These are phyloP conservation scores for Cucumis sativus DNA, from an alignment of 306 rosid genomes.

Conservation along the genomic window DNA sequence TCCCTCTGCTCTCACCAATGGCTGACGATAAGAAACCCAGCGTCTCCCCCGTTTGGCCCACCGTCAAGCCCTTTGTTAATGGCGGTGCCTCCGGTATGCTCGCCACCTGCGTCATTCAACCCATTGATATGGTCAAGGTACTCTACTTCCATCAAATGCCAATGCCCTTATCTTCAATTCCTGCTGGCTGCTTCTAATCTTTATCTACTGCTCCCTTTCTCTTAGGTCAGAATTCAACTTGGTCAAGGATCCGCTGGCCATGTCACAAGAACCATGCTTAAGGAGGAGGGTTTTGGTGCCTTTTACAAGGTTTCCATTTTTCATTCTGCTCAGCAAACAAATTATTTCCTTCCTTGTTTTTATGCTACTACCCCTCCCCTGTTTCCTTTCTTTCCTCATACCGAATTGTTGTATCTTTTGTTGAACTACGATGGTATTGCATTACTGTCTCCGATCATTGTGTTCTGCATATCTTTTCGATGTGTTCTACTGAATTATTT, in stretches of 20 bases:
- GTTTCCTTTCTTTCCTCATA: neutral
- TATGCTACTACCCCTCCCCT: no score
- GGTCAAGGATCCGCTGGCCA: slow-evolving; percentile 86
- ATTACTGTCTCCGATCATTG: neutral
- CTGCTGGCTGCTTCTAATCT: neutral
- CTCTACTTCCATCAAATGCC: neutral
- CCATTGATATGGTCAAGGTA: slow-evolving; percentile 95
- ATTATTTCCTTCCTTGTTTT: neutral
- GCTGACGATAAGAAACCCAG: slow-evolving; percentile 67
- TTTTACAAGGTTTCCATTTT: slow-evolving; percentile 58
- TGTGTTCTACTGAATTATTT: neutral
- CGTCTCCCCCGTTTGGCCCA: slow-evolving; percentile 51
- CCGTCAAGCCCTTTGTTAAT: slow-evolving; percentile 82
- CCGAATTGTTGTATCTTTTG: neutral
- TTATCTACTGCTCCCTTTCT: slow-evolving; percentile 1
- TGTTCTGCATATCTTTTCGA: neutral
- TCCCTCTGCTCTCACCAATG: slow-evolving; percentile 19
- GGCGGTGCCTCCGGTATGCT: slow-evolving; percentile 98
- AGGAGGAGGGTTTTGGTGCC: slow-evolving; percentile 73
- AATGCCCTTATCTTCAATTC: neutral
- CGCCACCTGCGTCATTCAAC: slow-evolving; percentile 91
- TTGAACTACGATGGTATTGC: neutral
- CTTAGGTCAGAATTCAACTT: slow-evolving; percentile 87
- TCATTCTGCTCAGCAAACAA: neutral
- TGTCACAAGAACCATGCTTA: slow-evolving; percentile 61